Evolutionary conservation across 441 rosid species (phyloP), one percentile per base, ranked within the genome.

Genomic region (Populus tomentosa): DNA sequence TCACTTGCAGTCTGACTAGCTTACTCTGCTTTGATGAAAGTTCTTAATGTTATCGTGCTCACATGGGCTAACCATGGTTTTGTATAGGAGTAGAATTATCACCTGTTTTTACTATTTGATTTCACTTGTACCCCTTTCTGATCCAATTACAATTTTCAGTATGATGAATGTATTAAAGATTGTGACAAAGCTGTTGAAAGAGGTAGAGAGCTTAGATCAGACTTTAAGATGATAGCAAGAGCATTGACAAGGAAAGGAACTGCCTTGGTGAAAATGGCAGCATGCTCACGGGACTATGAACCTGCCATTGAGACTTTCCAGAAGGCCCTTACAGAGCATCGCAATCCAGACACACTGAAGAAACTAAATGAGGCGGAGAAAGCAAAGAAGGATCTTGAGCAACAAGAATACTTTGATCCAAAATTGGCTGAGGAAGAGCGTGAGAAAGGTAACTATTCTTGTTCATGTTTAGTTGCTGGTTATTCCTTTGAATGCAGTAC

Each of bases 111-210:
- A 28, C 69, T 28, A 65, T 13, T 65, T 65, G 69, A 11, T 65
- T 65, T 24, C 5, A 28, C 10, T n/a, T 5, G 5, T 14, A 5
- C 69, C 10, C 18, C 14, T 33, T 35, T 62, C 72, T 67, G 65
- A 73, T 73, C 28, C 53, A 9, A 14, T 40, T 75, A 18, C 80
- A 10, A 30, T 70, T 79, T 86, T 67, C 82, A 95, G 98, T 88
- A 84, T 67, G 97, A 90, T 72, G 98, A 95, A 63, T 92, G 97
- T 73, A 89, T 92, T 69, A 83, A 89, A 70, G 99, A 93, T 79
- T 95, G 97, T 85, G 98, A 95, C 82, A 90, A 89, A 87, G 99
- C 98, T 82, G 99, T 95, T 74, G 98, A 93, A 79, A 85, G 97
- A 84, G 99, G 99, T 20, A 91, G 99, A 76, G 98, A 93, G 84